phyloP scores from a whole-genome alignment of 2,329 filamentous ascomycete species.

The Biscogniauxia mediterranea region DNA sequence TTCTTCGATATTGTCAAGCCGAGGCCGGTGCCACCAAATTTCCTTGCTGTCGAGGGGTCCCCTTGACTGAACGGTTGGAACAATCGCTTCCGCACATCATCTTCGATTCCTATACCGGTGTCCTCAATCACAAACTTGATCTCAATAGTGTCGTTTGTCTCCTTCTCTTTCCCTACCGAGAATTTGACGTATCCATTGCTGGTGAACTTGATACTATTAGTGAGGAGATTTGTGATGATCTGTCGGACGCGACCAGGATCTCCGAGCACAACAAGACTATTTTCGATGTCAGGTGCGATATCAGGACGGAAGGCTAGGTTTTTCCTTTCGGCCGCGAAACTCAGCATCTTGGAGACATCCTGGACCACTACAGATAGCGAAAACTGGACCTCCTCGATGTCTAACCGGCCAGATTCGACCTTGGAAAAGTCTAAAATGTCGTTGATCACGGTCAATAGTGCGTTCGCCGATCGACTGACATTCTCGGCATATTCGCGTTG shows the following conservation, averaged over 20 bases:
- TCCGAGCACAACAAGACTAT: slow-evolving; percentile 76
- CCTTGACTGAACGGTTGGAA: slow-evolving; percentile 83
- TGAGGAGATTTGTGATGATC: slow-evolving; percentile 77
- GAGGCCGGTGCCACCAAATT: slow-evolving; percentile 77
- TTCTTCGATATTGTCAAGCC: slow-evolving; percentile 82
- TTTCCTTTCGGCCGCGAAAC: slow-evolving; percentile 79
- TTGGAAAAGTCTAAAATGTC: slow-evolving; percentile 91
- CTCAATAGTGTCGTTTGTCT: slow-evolving; percentile 62
- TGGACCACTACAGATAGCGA: slow-evolving; percentile 70
- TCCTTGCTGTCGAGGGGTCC: slow-evolving; percentile 73
- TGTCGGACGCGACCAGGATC: slow-evolving; percentile 83
- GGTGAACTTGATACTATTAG: slow-evolving; percentile 76
- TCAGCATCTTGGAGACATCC: slow-evolving; percentile 84
- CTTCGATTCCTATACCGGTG: slow-evolving; percentile 78
- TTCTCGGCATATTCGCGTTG: slow-evolving; percentile 75
- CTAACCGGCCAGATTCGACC: slow-evolving; percentile 72
- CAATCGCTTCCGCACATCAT: slow-evolving; percentile 68
- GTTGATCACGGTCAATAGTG: slow-evolving; percentile 82
- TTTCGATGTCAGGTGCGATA: slow-evolving; percentile 60
- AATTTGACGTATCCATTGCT: slow-evolving; percentile 67
- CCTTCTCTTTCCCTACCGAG: slow-evolving; percentile 60
- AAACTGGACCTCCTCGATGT: slow-evolving; percentile 80
- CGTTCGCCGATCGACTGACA: slow-evolving; percentile 76
- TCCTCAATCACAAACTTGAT: slow-evolving; percentile 74
- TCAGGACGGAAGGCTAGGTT: slow-evolving; percentile 70